These are phyloP conservation scores for Magnolia sinica DNA, from an alignment of 164 flowering plant species.

Conservation along the genomic window DNA sequence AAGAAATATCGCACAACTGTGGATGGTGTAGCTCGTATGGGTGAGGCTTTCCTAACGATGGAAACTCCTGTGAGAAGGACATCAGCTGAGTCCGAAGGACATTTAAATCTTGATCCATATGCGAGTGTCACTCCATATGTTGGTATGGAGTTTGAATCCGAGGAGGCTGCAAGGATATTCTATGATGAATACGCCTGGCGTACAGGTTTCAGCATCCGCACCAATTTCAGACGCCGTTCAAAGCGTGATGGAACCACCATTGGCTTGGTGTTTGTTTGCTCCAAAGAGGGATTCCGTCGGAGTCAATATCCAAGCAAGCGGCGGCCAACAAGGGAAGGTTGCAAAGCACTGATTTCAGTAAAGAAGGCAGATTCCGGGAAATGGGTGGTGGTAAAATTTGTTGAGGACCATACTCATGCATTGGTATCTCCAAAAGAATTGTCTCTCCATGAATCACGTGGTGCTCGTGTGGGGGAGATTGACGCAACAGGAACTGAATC, in stretches of 20 bases:
- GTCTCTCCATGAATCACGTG: slow-evolving; percentile 45
- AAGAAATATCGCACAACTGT: not conserved
- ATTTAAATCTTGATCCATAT: slow-evolving; percentile 16
- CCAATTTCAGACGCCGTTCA: slow-evolving; percentile 21
- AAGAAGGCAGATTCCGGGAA: slow-evolving; percentile 44
- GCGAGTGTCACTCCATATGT: slow-evolving; percentile 21
- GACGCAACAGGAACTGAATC: not conserved
- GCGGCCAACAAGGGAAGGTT: slow-evolving; percentile 30
- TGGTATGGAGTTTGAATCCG: slow-evolving; percentile 36
- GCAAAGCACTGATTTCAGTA: slow-evolving; percentile 62
- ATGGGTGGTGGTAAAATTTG: slow-evolving; percentile 66
- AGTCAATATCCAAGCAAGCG: slow-evolving; percentile 8
- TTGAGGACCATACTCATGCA: slow-evolving; percentile 71
- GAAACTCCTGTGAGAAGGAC: slow-evolving; percentile 14
- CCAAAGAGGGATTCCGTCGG: slow-evolving; percentile 17
- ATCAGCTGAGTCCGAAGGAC: slow-evolving; percentile 11
- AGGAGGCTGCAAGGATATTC: slow-evolving; percentile 29
- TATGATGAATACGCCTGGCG: slow-evolving; percentile 24
- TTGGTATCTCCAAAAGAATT: slow-evolving; percentile 50
- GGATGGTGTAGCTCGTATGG: not conserved
- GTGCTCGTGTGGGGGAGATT: not conserved
- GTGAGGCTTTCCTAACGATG: slow-evolving; percentile 43
- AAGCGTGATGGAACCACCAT: slow-evolving; percentile 6
- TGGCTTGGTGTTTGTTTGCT: not conserved
- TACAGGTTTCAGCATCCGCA: slow-evolving; percentile 23